Evolutionary conservation across 805 yeast species (phyloP).

Genomic region (Sugiyamaella qingdaonensis): DNA sequence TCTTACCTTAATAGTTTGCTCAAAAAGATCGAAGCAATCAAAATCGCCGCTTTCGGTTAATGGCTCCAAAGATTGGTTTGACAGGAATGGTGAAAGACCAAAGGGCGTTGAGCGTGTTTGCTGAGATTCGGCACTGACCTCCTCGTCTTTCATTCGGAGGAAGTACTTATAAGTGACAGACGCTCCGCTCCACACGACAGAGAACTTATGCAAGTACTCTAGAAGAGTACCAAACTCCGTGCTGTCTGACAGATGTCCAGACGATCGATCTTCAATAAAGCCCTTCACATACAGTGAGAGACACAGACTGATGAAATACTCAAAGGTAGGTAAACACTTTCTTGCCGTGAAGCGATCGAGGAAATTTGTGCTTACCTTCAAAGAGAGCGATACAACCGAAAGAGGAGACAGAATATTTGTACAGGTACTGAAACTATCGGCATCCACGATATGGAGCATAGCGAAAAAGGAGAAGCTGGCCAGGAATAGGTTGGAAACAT

Average conservation of each 20-base stretch:
- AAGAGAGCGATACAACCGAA: conserved; percentile 3
- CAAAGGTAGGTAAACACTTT: conserved; percentile 12
- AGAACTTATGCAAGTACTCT: not conserved
- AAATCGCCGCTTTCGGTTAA: conserved; percentile 1
- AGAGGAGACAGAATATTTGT: conserved; percentile 3
- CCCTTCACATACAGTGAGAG: conserved; percentile 5
- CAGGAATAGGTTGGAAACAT: conserved; percentile 5
- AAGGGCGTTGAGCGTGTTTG: not conserved
- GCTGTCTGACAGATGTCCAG: conserved; percentile 5
- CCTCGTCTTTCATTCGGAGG: not conserved
- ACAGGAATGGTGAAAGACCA: not conserved
- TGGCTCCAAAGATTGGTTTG: not conserved
- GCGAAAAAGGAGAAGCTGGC: conserved; percentile 8
- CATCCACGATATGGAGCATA: conserved; percentile 6
- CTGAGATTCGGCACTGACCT: not conserved
- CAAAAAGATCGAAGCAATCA: conserved; percentile 4
- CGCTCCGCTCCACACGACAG: conserved; percentile 6
- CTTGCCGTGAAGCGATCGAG: not conserved
- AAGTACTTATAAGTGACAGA: conserved; percentile 1
- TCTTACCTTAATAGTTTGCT: conserved; percentile 6
- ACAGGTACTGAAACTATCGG: not conserved
- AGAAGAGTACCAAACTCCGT: conserved; percentile 3
- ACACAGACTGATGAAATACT: conserved; percentile 9
- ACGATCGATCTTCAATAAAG: not conserved
- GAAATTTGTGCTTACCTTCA: not conserved